Evolutionary conservation across 192 early-diverging fungal species (phyloP), one percentile per base, ranked within the genome.

Genomic region (Umbelopsis isabellina): DNA sequence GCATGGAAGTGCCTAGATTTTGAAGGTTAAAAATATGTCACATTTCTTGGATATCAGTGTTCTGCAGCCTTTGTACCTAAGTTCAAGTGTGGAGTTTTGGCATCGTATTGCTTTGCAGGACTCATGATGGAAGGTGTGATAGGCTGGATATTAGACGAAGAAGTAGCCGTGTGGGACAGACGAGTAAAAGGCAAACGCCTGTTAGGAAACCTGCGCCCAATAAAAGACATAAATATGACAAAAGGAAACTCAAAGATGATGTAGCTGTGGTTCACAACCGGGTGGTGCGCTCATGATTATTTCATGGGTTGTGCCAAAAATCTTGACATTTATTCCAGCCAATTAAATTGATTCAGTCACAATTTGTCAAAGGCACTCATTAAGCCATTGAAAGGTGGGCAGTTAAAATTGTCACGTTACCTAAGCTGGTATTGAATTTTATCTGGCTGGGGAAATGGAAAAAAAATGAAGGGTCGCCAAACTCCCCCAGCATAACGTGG

Each of bases 1-100:
- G 66, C 58, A 87, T 82, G 0, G 86, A 77, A 37, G 91, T 93
- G 27, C 92, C 93, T 92, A 55, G 3, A 49, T 1, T 22, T 20
- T 25, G 5, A 52, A 12, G 10, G 12, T 21, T 1, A 25, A 6
- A 52, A 11, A 52, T 50, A 25, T 13, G 20, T 49, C 48, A 49
- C 15, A 16, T 16, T 20, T 21, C n/a, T 49, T 49, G 5, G 20
- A 49, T 49, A 49, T 49, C 1, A 35, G 15, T 2, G 23, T 7
- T 10, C 23, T 10, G 37, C 6, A 30, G 27, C 1, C 5, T 41
- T 41, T 41, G 5, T 41, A 41, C 37, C 37, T 10, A 41, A 41
- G 37, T 41, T 41, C 7, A 41, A 10, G 37, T 41, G 37, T 41
- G 37, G 37, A 41, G 37, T 41, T 41, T 41, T 41, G 6, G 37